Evolutionary conservation across 768 basidiomycete species (phyloP).

Genomic region (Postia placenta): DNA sequence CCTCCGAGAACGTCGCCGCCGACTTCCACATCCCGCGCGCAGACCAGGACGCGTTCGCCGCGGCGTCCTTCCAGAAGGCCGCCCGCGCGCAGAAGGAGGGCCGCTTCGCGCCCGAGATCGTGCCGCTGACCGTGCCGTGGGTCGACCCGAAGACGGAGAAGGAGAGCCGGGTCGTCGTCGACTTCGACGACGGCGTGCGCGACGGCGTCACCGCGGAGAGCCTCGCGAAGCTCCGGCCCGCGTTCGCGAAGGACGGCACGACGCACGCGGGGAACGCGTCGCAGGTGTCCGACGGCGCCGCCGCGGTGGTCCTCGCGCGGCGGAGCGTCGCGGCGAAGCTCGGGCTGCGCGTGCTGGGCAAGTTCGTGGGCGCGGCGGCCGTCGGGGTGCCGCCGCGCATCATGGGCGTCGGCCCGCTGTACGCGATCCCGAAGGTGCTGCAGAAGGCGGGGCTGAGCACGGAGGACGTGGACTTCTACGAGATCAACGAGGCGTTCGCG

Average conservation of each 20-base stretch:
- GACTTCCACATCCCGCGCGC: slow-evolving; percentile 71
- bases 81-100: slow-evolving; percentile 74
- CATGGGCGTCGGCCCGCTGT: slow-evolving; percentile 91
- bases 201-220: slow-evolving; percentile 78
- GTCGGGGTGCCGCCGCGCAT: slow-evolving; percentile 83
- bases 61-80: slow-evolving; percentile 80
- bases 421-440: slow-evolving; percentile 75
- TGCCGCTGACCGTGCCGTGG: slow-evolving; percentile 68
- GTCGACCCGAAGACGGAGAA: slow-evolving; percentile 72
- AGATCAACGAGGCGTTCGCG: slow-evolving; percentile 92
- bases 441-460: slow-evolving; percentile 56
- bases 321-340: slow-evolving; percentile 77
- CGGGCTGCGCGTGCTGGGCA: slow-evolving; percentile 82
- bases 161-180: slow-evolving; percentile 61
- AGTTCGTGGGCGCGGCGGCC: slow-evolving; percentile 64
- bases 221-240: slow-evolving; percentile 78
- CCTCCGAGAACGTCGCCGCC: slow-evolving; percentile 87
- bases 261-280: slow-evolving; percentile 87
- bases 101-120: slow-evolving; percentile 78
- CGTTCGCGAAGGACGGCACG: slow-evolving; percentile 67
- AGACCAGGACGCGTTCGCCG: slow-evolving; percentile 82
- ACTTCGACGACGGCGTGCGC: slow-evolving; percentile 80
- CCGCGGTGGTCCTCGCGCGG: slow-evolving; percentile 79
- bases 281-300: slow-evolving; percentile 90
- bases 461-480: slow-evolving; percentile 82